phyloP scores from a whole-genome alignment of 176 grass and related monocot genomes.

The Ensete ventricosum region DNA sequence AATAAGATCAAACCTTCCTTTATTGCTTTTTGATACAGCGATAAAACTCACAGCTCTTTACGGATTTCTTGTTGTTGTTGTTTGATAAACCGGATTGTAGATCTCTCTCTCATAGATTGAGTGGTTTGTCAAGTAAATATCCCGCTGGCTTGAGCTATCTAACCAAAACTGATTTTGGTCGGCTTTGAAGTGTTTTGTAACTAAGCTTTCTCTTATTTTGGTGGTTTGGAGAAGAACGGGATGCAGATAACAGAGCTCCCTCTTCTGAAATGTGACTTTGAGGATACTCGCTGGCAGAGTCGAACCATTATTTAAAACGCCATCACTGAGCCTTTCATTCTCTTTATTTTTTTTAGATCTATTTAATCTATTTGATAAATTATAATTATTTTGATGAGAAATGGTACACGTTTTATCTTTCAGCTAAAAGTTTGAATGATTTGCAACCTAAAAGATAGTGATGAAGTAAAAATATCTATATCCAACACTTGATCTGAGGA shows the following conservation, averaged over 20 bases:
- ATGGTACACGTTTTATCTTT: too few relatives aligned
- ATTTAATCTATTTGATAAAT: slow-evolving; percentile 19
- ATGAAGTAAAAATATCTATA: slow-evolving; percentile 1
- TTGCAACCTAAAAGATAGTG: too few relatives aligned
- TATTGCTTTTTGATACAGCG: too few relatives aligned
- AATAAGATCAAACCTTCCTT: too few relatives aligned
- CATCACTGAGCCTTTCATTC: slow-evolving; percentile 42
- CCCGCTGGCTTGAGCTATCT: slow-evolving; percentile 31
- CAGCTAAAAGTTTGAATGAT: too few relatives aligned
- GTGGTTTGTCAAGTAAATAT: too few relatives aligned
- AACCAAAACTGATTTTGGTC: not conserved
- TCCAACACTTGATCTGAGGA: slow-evolving; percentile 84
- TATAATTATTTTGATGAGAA: too few relatives aligned
- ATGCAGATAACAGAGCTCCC: slow-evolving; percentile 96
- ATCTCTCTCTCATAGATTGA: too few relatives aligned
- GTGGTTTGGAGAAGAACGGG: not conserved
- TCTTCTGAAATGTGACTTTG: slow-evolving; percentile 66
- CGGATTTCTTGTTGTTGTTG: too few relatives aligned
- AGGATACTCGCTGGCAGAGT: slow-evolving; percentile 86
- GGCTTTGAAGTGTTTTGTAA: not conserved
- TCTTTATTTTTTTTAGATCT: not conserved
- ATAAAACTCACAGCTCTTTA: too few relatives aligned
- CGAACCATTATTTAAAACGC: slow-evolving; percentile 58
- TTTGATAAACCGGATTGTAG: too few relatives aligned
- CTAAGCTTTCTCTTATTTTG: not conserved